Evolutionary conservation across 2,329 filamentous ascomycete genomes (phyloP), one percentile per base, ranked within the genome.

Genomic region (Neocatenulostroma microsporum): DNA sequence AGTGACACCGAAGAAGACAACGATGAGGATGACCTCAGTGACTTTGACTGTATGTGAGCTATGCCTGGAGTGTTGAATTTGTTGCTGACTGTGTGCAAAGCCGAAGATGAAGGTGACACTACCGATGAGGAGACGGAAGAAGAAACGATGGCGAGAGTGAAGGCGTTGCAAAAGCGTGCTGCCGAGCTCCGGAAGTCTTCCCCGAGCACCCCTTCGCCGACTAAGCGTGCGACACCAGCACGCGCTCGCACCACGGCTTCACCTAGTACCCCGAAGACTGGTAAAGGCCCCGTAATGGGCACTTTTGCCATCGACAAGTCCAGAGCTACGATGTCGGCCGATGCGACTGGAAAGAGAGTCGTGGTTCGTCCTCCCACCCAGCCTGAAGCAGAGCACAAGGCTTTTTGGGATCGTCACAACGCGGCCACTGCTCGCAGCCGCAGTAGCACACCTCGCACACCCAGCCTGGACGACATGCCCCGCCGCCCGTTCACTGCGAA

Each of bases 41-140:
- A 49, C 36, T 46, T 43, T 35, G 51, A 57, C 28, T 53, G 56
- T 60, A 57, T 45, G 55, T 51, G 27, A 24, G 39, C 15, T 27
- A 14, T 19, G 18, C 29, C n/a, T n/a, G n/a, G n/a, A n/a, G n/a
- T n/a, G n/a, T n/a, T n/a, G n/a, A n/a, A n/a, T 20, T 37, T 27
- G 32, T 24, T 21, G 42, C 7, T 39, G 10, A 28, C 21, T 20
- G 13, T 17, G 21, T 14, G 24, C 24, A 13, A 52, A 58, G 56
- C 54, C 45, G 55, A 56, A 21, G 45, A 56, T 18, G 58, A 57
- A 36, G 58, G 57, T 21, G 57, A 60, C 30, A 57, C 56, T 13
- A 60, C 56, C 20, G 57, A 60, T 32, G 56, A 59, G 42, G 56
- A 58, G 25, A 47, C 45, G 17, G 46, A 49, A 21, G 55, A 53